A percentile compares a stretch with the other conserved stretches of the same genome.
Conservation (phyloP, 1,284 basidiomycete genomes). For the Boletus austroedulis region DNA sequence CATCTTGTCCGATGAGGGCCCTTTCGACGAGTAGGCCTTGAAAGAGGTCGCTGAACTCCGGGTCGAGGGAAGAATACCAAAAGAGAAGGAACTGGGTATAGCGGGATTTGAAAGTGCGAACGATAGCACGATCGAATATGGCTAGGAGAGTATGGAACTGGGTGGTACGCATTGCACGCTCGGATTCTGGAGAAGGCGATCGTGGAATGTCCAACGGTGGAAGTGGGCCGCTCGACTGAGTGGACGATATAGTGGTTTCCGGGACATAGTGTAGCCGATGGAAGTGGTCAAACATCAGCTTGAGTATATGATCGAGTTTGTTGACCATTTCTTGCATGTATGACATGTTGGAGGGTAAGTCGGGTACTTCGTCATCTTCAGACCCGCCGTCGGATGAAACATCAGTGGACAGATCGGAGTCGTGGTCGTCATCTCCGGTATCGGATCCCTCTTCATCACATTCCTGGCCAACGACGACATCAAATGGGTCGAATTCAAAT, state of each 20-base stretch:
- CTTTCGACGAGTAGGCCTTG: conserved; percentile 89
- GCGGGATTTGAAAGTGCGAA: conserved; percentile 94
- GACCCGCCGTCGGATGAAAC: conserved; percentile 67
- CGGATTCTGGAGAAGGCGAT: conserved; percentile 34
- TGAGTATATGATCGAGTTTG: conserved; percentile 89
- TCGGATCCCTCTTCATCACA: conserved; percentile 57
- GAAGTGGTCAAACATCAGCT: conserved; percentile 83
- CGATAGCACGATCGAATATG: conserved; percentile 90
- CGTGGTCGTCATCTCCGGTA: conserved; percentile 49
- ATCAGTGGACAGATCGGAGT: conserved; percentile 53
- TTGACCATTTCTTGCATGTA: conserved; percentile 84
- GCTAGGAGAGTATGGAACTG: conserved; percentile 88
- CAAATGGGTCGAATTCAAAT: conserved; percentile 82
- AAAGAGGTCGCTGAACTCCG: conserved; percentile 89
- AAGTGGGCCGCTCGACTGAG: conserved; percentile 16
- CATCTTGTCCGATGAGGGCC: conserved; percentile 65
- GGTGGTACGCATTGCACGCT: conserved; percentile 43
- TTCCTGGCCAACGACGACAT: conserved; percentile 74
- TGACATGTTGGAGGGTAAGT: conserved; percentile 53
- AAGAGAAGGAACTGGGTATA: conserved; percentile 98
- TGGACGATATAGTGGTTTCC: conserved; percentile 14
- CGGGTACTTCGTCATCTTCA: conserved; percentile 46
- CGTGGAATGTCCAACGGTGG: conserved; percentile 32
- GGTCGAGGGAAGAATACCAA: conserved; percentile 89
- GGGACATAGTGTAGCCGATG: conserved; percentile 43